phyloP scores from a whole-genome alignment of 2,329 filamentous ascomycete genomes.

The Talaromyces sp. region DNA sequence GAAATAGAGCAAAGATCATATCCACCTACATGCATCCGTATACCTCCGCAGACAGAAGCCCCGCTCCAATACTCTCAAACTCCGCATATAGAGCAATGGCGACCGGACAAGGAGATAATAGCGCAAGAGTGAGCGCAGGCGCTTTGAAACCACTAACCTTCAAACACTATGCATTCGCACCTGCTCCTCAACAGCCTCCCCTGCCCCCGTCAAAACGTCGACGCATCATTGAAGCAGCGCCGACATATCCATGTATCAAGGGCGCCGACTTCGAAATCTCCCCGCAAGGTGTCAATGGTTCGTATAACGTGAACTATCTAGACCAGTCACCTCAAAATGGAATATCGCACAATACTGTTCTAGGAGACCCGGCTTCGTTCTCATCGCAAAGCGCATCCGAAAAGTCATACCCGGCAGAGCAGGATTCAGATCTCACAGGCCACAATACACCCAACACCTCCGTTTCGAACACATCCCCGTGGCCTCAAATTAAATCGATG shows the following conservation, averaged over 20 bases:
- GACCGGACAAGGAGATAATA: neutral
- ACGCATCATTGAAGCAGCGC: constrained; percentile 7
- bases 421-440: constrained; percentile 22
- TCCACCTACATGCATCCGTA: constrained; percentile 5
- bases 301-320: neutral
- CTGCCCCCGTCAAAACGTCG: constrained; percentile 16
- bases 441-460: constrained; percentile 28
- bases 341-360: neutral
- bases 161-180: constrained; percentile 16
- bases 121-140: constrained; percentile 1
- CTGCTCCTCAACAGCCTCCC: constrained; percentile 6
- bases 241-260: neutral
- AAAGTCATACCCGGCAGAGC: constrained; percentile 18
- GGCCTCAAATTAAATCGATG: constrained; percentile 1
- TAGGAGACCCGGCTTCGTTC: constrained; percentile 10
- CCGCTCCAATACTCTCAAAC: constrained; percentile 3
- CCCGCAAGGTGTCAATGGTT: neutral
- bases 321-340: neutral
- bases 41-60: neutral
- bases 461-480: constrained; percentile 21
- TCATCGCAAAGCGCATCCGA: constrained; percentile 20
- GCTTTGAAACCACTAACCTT: constrained; percentile 12
- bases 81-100: constrained; percentile 1
- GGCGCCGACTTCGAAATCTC: neutral
- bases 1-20: neutral